Conservation (phyloP, 805 yeast genomes). For the Zygosaccharomyces kombuchaensis region DNA sequence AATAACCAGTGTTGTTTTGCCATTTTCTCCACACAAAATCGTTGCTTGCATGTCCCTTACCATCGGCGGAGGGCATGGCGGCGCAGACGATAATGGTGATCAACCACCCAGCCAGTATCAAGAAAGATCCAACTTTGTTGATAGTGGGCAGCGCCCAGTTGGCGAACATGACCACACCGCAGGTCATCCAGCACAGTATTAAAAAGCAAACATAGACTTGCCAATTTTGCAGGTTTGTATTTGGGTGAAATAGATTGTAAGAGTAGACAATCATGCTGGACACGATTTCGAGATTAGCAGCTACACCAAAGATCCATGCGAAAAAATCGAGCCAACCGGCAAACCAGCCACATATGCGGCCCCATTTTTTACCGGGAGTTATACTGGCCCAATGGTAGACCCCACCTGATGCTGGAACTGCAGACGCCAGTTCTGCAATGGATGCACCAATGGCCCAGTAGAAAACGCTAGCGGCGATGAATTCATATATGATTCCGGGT, state of each 20-base stretch:
- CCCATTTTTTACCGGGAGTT: slow-evolving; percentile 7
- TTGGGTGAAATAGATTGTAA: slow-evolving; percentile 7
- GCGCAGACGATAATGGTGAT: slow-evolving; percentile 10
- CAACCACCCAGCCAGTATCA: slow-evolving; percentile 11
- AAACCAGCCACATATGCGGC: slow-evolving; percentile 9
- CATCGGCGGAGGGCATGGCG: slow-evolving; percentile 5
- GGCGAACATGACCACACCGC: slow-evolving; percentile 8
- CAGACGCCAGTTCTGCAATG: slow-evolving; percentile 8
- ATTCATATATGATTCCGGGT: slow-evolving; percentile 8
- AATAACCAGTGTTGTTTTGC: slow-evolving; percentile 9
- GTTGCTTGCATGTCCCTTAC: slow-evolving; percentile 7
- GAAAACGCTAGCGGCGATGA: slow-evolving; percentile 7
- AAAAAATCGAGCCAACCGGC: slow-evolving; percentile 10
- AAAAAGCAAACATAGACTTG: slow-evolving; percentile 5
- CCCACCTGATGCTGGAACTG: slow-evolving; percentile 8
- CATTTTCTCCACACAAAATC: slow-evolving; percentile 8
- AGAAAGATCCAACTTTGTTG: slow-evolving; percentile 7
- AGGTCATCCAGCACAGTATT: slow-evolving; percentile 7
- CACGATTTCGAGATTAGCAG: slow-evolving; percentile 6
- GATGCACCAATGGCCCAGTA: slow-evolving; percentile 10
- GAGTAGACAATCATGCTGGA: slow-evolving; percentile 6
- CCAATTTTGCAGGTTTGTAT: slow-evolving; percentile 2
- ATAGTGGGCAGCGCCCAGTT: slow-evolving; percentile 7
- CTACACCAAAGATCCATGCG: slow-evolving; percentile 9
- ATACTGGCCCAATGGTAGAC: slow-evolving; percentile 9